Base-by-base conservation (phyloP, 805 yeast genomes). In the Lachancea meyersii region DNA sequence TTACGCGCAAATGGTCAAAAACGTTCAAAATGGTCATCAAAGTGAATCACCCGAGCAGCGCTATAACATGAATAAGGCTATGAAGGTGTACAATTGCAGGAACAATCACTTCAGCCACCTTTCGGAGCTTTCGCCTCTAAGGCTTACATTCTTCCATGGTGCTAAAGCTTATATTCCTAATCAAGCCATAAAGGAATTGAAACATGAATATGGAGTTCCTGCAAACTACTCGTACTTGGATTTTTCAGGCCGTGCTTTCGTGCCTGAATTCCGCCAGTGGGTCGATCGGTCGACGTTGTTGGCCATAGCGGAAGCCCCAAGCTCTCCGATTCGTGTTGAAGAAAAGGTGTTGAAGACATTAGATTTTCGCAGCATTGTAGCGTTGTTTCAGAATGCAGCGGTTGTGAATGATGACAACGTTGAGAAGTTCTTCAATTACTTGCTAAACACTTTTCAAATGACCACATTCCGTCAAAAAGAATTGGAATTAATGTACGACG, bases 261-360 rank as follows among this genome's bases (percentile, higher is more conserved):
- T 79, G 9, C 76, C 77, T 1, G 77, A 77, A 42, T 54, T 81
- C 35, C 62, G 84, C 33, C 55, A 72, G 20, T 82, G 89, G 89
- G 48, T 78, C 9, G 40, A 43, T 1, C 47, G 50, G 50, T 44
- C 44, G 33, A 53, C 52, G 17, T 33, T 42, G 4, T 35, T 49
- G 31, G 26, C 44, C 3, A 31, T 42, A 3, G 30, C 53, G 2
- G 21, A 43, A 33, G 50, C 31, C 28, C 31, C 31, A 5, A 28
- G 38, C 18, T 28, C 33, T 11, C 40, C 35, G 11, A 13, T 20
- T 19, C 30, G 21, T 14, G 30, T 45, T 16, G 21, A 35, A 5
- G 26, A 22, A 10, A 24, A 45, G 3, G 18, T 18, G 4, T 26
- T 45, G 22, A 2, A 16, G n/a, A 26, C 36, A 14, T 23, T 41